Base-by-base conservation (phyloP, 1,284 basidiomycete species). In the Schizopora paradoxa region DNA sequence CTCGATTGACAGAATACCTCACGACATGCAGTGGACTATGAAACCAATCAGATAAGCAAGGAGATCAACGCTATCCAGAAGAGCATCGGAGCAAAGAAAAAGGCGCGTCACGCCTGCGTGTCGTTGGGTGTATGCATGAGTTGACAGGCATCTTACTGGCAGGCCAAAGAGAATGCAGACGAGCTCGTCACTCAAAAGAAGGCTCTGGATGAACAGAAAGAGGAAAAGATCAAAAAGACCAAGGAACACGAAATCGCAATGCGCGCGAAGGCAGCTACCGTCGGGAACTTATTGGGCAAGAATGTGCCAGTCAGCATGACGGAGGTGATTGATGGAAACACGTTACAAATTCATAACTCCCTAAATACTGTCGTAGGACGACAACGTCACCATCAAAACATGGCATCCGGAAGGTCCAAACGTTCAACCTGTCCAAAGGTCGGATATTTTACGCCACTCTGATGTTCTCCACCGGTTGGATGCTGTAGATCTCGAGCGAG, bases 401-500 rank as follows among this genome's bases (percentile, higher is more conserved):
- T 98, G 90, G 88, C 87, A 93, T 68, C 92, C 93, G 1, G 79
- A 85, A 45, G 86, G 85, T 8, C 82, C 86, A 36, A 77, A 82
- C 52, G 79, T 54, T 53, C 70, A 66, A 58, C 73, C 64, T 46
- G 78, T 69, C 57, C 80, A 82, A 61, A 80, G 73, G 67, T 68
- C 73, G 6, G 84, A 79, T 45, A 91, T 98, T 61, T 76, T 98
- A 65, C 85, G 93, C 28, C 95, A 99, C 66, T 94, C 99, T 64
- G 94, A 98, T 69, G 93, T 99, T 34, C 78, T 99, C 52, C 79
- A 93, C 49, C 80, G 93, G 39, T 71, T 99, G 27, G 93, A 97
- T 60, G 90, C 91, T 5, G 94, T 95, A 74, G 96, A 99, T 66
- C 82, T 94, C 36, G 95, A 99, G 63, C 80, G 96, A 64, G 95